Percentiles rank a stretch among this genome's conserved stretches.
phyloP scores from a whole-genome alignment of 768 basidiomycete genomes.

The Lentinula edodes region DNA sequence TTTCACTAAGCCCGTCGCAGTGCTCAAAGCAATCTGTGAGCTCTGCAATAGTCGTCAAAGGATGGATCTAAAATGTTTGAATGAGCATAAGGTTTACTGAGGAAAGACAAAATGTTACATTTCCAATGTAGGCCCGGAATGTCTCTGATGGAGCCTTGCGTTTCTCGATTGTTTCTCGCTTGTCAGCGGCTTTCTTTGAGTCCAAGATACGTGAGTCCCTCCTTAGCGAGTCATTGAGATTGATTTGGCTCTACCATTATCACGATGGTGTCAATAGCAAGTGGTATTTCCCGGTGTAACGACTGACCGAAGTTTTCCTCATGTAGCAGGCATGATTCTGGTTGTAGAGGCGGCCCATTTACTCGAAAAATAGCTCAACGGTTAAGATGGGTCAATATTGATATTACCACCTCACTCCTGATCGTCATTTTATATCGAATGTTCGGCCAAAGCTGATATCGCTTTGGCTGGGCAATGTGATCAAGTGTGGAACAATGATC shows the following conservation, averaged over 20 bases:
- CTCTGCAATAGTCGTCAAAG: conserved; percentile 26
- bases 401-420: not conserved
- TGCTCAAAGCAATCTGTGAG: conserved; percentile 27
- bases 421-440: not conserved
- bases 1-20: conserved; percentile 29
- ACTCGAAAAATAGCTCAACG: too few relatives aligned
- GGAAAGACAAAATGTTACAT: conserved; percentile 35
- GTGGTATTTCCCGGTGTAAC: not conserved
- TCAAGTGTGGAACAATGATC: not conserved
- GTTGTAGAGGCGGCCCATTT: not conserved
- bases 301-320: not conserved
- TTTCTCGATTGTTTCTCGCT: not conserved
- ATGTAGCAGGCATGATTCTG: not conserved
- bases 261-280: not conserved
- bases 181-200: conserved; percentile 1
- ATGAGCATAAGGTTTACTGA: conserved; percentile 3
- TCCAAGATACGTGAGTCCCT: not conserved
- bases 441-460: not conserved
- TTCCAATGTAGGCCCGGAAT: conserved; percentile 37
- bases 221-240: not conserved
- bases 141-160: not conserved
- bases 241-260: not conserved
- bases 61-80: conserved; percentile 22
- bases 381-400: not conserved
- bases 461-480: not conserved